Conservation (phyloP, 306 rosid species). For the Mimosa bimucronata region DNA sequence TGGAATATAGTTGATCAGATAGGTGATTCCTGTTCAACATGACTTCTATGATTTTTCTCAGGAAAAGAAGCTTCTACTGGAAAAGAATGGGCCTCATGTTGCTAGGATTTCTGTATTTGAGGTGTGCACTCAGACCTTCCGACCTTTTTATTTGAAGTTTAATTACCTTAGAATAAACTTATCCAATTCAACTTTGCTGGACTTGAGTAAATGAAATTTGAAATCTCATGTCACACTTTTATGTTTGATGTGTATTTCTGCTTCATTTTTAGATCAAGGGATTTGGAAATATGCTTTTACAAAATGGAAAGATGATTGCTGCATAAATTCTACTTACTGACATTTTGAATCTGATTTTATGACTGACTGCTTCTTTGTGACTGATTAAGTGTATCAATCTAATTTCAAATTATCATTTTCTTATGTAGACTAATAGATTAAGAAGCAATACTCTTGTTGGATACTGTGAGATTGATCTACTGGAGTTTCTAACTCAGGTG, state of each 20-base stretch:
- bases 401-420: constrained; percentile 33
- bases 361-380: neutral
- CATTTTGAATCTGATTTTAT: neutral
- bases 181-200: constrained; percentile 13
- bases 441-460: constrained; percentile 83
- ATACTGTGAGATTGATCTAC: constrained; percentile 87
- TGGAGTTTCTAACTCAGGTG: constrained; percentile 78
- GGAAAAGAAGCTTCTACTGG: constrained; percentile 91
- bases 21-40: constrained; percentile 10
- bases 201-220: constrained; percentile 26
- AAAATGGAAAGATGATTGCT: neutral
- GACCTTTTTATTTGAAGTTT: constrained; percentile 29
- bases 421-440: constrained; percentile 82
- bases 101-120: constrained; percentile 86
- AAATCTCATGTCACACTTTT: constrained; percentile 9
- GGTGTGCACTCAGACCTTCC: constrained; percentile 52
- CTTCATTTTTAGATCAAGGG: constrained; percentile 24
- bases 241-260: constrained; percentile 15
- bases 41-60: constrained; percentile 44
- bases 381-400: constrained; percentile 21
- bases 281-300: neutral
- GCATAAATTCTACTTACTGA: neutral
- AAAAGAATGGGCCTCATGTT: constrained; percentile 77
- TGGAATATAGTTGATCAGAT: constrained; percentile 12
- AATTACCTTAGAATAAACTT: constrained; percentile 17